These are phyloP conservation scores for Leersia perrieri DNA, from an alignment of 176 grass and related monocot genomes.

Conservation along the genomic window DNA sequence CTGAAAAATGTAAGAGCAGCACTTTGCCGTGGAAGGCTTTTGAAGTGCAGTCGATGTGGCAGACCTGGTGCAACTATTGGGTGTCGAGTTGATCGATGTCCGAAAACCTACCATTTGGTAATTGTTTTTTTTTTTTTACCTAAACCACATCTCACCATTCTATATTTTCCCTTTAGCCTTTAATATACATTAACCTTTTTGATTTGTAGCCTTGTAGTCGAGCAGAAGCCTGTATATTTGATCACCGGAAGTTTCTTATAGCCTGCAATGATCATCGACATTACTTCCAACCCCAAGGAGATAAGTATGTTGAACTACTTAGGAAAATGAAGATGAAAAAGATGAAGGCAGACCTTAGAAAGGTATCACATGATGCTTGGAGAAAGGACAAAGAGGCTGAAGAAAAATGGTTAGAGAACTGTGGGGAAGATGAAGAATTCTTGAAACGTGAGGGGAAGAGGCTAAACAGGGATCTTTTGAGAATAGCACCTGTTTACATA, in stretches of 20 bases:
- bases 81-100: constrained; percentile 88
- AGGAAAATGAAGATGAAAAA: constrained; percentile 87
- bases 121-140: constrained; percentile 28
- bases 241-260: constrained; percentile 98
- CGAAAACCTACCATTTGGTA: constrained; percentile 99
- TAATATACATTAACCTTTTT: constrained; percentile 27
- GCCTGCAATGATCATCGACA: constrained; percentile 87
- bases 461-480: constrained; percentile 84
- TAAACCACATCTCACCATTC: neutral
- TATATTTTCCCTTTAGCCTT: constrained; percentile 8
- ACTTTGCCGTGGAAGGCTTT: constrained; percentile 79
- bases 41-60: constrained; percentile 95
- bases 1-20: constrained; percentile 94
- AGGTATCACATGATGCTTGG: constrained; percentile 72
- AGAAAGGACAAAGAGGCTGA: constrained; percentile 86
- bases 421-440: constrained; percentile 97
- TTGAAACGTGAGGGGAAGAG: constrained; percentile 90
- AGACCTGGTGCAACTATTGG: constrained; percentile 95
- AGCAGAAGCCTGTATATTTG: constrained; percentile 86
- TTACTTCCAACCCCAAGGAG: constrained; percentile 85
- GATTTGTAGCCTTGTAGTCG: constrained; percentile 79
- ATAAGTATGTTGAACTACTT: constrained; percentile 56
- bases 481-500: constrained; percentile 90
- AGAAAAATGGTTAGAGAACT: constrained; percentile 99
- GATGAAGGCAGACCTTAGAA: constrained; percentile 75